These are phyloP conservation scores for Termitomyces sp. DNA, from an alignment of 768 basidiomycete species.

Conservation along the genomic window DNA sequence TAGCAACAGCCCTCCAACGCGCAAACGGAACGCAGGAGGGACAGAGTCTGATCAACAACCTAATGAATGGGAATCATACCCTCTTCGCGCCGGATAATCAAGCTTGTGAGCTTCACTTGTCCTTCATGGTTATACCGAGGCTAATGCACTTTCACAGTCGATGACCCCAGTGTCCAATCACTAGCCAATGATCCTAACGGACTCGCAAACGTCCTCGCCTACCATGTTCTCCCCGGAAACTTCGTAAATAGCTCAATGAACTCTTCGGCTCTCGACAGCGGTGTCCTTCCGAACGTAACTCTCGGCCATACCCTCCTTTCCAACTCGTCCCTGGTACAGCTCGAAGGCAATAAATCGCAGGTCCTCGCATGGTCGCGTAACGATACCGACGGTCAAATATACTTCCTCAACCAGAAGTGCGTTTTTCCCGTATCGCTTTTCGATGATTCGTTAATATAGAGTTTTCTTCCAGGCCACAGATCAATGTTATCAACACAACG, in stretches of 20 bases:
- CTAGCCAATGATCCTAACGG: slow-evolving; percentile 1
- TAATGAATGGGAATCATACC: slow-evolving; percentile 15
- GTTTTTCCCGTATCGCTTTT: slow-evolving; percentile 3
- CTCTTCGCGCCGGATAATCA: slow-evolving; percentile 19
- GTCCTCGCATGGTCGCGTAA: slow-evolving; percentile 46
- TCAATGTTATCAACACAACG: slow-evolving; percentile 34
- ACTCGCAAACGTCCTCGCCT: slow-evolving; percentile 15
- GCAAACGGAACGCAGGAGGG: slow-evolving; percentile 11
- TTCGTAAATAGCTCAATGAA: slow-evolving; percentile 13
- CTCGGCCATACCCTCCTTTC: slow-evolving; percentile 64
- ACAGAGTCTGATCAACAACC: slow-evolving; percentile 5
- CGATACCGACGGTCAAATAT: slow-evolving; percentile 32
- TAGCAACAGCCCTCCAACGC: slow-evolving; percentile 6
- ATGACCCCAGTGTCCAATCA: slow-evolving; percentile 2
- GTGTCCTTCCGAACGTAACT: slow-evolving; percentile 52
- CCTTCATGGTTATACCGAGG: not conserved
- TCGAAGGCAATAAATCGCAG: slow-evolving; percentile 58
- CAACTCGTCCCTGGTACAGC: slow-evolving; percentile 39
- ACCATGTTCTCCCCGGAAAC: slow-evolving; percentile 18
- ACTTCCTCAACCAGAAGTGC: slow-evolving; percentile 49
- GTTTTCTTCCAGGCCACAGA: slow-evolving; percentile 7
- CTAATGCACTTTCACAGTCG: slow-evolving; percentile 7
- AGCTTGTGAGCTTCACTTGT: slow-evolving; percentile 22
- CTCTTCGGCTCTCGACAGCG: slow-evolving; percentile 28
- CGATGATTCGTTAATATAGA: not conserved